Conservation (phyloP, 441 rosid species). For the Isatis lusitanica region DNA sequence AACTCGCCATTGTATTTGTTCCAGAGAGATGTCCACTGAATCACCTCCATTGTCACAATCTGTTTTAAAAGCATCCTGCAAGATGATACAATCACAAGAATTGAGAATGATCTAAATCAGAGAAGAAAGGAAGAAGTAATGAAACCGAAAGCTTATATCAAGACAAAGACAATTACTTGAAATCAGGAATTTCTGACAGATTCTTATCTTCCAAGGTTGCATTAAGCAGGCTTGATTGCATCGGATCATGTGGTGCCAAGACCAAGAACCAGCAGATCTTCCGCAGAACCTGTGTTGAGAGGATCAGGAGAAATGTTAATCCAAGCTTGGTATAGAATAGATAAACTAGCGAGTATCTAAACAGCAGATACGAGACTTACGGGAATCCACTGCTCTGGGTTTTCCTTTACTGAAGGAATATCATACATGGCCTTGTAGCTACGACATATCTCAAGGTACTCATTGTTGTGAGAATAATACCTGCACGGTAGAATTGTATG, state of each 20-base stretch:
- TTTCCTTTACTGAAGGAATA: conserved; percentile 74
- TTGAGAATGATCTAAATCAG: neutral
- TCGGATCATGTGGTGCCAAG: conserved; percentile 79
- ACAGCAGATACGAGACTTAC: conserved; percentile 38
- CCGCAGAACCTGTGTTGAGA: conserved; percentile 58
- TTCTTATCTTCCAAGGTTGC: conserved; percentile 78
- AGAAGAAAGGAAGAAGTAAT: neutral
- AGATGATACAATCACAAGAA: conserved; percentile 17
- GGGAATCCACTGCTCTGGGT: conserved; percentile 70
- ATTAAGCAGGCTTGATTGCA: conserved; percentile 90
- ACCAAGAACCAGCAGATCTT: conserved; percentile 89
- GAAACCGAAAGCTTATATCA: neutral
- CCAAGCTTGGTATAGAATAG: neutral
- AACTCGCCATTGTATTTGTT: conserved; percentile 80
- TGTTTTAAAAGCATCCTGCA: conserved; percentile 81
- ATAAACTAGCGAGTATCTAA: neutral
- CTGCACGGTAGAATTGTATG: conserved; percentile 37
- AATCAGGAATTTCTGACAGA: conserved; percentile 74
- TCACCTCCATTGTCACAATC: conserved; percentile 95
- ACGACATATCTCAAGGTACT: conserved; percentile 86
- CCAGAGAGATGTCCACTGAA: conserved; percentile 96
- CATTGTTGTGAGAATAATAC: conserved; percentile 80
- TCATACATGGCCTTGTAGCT: conserved; percentile 90
- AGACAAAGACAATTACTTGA: conserved; percentile 49
- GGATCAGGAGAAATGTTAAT: neutral